Evolutionary conservation across 2,329 filamentous ascomycete species (phyloP).

Genomic region (Xylariales sp.): DNA sequence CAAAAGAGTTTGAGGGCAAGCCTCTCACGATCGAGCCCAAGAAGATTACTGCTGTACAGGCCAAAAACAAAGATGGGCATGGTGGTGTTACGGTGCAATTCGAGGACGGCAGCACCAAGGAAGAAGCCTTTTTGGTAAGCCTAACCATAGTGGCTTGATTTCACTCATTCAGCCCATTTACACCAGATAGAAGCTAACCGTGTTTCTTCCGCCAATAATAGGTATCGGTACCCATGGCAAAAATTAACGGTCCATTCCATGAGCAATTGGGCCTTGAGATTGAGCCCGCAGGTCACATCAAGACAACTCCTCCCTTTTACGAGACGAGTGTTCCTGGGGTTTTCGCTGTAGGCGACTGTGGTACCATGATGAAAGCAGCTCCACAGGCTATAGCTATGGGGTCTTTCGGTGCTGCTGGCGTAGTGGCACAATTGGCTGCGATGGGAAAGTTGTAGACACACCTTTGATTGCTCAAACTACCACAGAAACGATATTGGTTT

Average conservation of each 20-base stretch:
- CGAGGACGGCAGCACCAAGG: slow-evolving; percentile 30
- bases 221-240: background rate
- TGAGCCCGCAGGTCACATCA: slow-evolving; percentile 38
- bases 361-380: slow-evolving; percentile 21
- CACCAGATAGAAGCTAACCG: too few species aligned
- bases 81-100: slow-evolving; percentile 21
- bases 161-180: too few species aligned
- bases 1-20: slow-evolving; percentile 33
- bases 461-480: too few species aligned
- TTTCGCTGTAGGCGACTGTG: slow-evolving; percentile 50
- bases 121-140: slow-evolving; percentile 34
- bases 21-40: slow-evolving; percentile 18
- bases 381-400: slow-evolving; percentile 23
- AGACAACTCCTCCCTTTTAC: slow-evolving; percentile 38
- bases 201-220: too few species aligned
- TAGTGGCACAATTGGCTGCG: too few species aligned
- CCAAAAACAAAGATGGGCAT: slow-evolving; percentile 14
- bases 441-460: too few species aligned
- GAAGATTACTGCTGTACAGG: slow-evolving; percentile 1
- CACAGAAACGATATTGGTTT: too few species aligned
- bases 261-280: slow-evolving; percentile 39
- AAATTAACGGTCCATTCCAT: slow-evolving; percentile 31
- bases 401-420: background rate
- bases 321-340: slow-evolving; percentile 46
- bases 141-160: too few species aligned